Percentiles rank a stretch among this genome's conserved stretches.
Conservation (phyloP, 179 eudicot genomes). For the Carnegiea gigantea region DNA sequence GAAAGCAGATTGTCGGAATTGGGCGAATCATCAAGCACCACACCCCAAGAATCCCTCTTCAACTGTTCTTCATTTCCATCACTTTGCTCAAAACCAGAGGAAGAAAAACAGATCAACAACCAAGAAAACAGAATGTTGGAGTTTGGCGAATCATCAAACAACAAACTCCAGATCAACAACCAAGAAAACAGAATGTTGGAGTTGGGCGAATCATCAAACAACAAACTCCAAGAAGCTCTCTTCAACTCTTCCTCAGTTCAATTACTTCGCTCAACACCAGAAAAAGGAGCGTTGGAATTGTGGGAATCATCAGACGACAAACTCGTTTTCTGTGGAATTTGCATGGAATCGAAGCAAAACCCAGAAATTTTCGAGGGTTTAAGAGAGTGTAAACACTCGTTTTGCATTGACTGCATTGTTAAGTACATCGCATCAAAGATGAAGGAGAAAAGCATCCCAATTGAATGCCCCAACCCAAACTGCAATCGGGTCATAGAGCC, state of each 20-base stretch:
- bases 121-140: slow-evolving; percentile 8
- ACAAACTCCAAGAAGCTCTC: slow-evolving; percentile 39
- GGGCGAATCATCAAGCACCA: too few species aligned
- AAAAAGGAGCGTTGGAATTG: slow-evolving; percentile 7
- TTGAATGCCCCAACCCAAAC: slow-evolving; percentile 32
- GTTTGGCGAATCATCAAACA: slow-evolving; percentile 26
- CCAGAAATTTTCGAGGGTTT: slow-evolving; percentile 34
- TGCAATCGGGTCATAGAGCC: slow-evolving; percentile 32
- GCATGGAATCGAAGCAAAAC: slow-evolving; percentile 37
- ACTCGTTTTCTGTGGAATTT: slow-evolving; percentile 36
- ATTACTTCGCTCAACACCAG: not conserved
- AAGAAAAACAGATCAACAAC: too few species aligned
- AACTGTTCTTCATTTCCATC: too few species aligned
- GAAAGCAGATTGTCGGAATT: too few species aligned
- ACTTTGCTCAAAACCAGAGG: too few species aligned
- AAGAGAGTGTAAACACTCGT: slow-evolving; percentile 30
- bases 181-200: slow-evolving; percentile 8
- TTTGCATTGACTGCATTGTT: slow-evolving; percentile 35
- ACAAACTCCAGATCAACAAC: slow-evolving; percentile 20
- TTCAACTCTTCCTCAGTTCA: not conserved
- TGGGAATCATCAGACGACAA: slow-evolving; percentile 32
- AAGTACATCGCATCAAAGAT: slow-evolving; percentile 34
- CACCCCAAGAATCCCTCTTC: too few species aligned
- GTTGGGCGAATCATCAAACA: slow-evolving; percentile 26
- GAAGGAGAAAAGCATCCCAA: slow-evolving; percentile 16